Evolutionary conservation across 1,139 yeast genomes (phyloP).

Genomic region (Komagataea norvegica): DNA sequence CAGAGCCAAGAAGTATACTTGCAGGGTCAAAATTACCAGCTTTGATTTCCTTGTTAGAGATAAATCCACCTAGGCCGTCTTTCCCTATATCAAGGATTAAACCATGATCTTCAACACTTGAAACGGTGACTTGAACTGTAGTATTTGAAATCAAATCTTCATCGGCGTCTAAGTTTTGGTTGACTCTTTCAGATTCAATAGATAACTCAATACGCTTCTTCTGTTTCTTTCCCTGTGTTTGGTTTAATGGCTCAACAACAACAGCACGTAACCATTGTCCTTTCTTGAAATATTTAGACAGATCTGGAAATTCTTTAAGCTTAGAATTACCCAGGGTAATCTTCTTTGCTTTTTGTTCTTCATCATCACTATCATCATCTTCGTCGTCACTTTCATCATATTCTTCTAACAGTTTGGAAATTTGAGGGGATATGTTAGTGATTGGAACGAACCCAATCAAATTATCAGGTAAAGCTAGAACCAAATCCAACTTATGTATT

Average conservation of each 20-base stretch:
- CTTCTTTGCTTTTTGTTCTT: too few relatives aligned
- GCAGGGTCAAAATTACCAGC: slow-evolving; percentile 28
- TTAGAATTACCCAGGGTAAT: too few relatives aligned
- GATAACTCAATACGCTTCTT: slow-evolving; percentile 65
- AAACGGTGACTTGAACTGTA: slow-evolving; percentile 69
- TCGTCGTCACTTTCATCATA: slow-evolving; percentile 45
- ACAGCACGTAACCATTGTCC: slow-evolving; percentile 89
- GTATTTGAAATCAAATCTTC: slow-evolving; percentile 61
- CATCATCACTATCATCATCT: slow-evolving; percentile 36
- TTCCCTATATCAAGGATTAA: slow-evolving; percentile 68
- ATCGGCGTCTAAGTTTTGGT: slow-evolving; percentile 44
- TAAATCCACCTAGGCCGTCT: slow-evolving; percentile 57
- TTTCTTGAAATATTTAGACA: slow-evolving; percentile 48
- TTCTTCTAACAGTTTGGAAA: slow-evolving; percentile 53
- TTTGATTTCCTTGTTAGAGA: slow-evolving; percentile 61
- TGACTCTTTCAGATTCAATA: slow-evolving; percentile 71
- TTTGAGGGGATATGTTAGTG: slow-evolving; percentile 63
- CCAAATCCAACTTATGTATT: slow-evolving; percentile 59
- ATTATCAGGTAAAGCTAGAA: slow-evolving; percentile 76
- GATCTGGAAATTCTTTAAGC: slow-evolving; percentile 60
- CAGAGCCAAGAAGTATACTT: slow-evolving; percentile 38
- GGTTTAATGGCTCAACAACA: slow-evolving; percentile 47
- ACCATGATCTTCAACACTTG: slow-evolving; percentile 90
- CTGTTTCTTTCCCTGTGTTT: slow-evolving; percentile 27
- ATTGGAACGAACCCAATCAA: slow-evolving; percentile 77